phyloP scores from a whole-genome alignment of 2,329 filamentous ascomycete genomes.

The Biscogniauxia marginata region DNA sequence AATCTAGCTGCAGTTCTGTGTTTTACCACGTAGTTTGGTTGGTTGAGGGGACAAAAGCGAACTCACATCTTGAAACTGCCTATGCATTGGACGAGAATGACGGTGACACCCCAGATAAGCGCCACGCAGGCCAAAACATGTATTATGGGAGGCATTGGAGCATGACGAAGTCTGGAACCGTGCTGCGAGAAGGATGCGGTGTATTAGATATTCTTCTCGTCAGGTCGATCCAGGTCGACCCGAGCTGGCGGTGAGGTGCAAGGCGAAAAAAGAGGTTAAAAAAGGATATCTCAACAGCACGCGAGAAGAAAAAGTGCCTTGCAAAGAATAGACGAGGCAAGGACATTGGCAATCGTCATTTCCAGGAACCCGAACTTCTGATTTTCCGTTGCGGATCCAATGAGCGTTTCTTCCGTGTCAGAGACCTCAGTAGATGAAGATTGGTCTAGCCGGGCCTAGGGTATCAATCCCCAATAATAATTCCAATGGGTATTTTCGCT shows the following conservation, averaged over 20 bases:
- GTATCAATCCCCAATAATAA: too few relatives aligned
- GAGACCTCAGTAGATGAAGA: neutral
- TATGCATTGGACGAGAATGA: conserved; percentile 54
- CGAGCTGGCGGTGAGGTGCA: too few relatives aligned
- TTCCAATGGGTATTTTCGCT: too few relatives aligned
- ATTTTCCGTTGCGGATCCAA: neutral
- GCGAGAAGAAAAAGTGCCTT: neutral
- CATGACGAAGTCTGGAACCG: neutral
- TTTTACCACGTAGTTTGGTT: neutral
- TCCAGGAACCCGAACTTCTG: neutral
- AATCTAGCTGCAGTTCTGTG: too few relatives aligned
- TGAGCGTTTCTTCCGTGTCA: too few relatives aligned
- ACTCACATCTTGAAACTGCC: conserved; percentile 57
- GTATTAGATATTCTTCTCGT: too few relatives aligned
- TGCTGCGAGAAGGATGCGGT: neutral
- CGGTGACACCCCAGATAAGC: conserved; percentile 51
- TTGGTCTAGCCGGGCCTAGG: too few relatives aligned
- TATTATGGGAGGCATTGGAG: conserved; percentile 25
- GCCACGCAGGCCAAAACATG: conserved; percentile 44
- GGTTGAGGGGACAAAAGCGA: neutral
- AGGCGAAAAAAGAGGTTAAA: neutral
- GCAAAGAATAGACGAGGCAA: neutral
- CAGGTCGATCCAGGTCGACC: too few relatives aligned
- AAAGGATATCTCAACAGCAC: neutral
- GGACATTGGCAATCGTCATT: conserved; percentile 11